phyloP scores from a whole-genome alignment of 805 yeast species.

The Candida sanyiensis region DNA sequence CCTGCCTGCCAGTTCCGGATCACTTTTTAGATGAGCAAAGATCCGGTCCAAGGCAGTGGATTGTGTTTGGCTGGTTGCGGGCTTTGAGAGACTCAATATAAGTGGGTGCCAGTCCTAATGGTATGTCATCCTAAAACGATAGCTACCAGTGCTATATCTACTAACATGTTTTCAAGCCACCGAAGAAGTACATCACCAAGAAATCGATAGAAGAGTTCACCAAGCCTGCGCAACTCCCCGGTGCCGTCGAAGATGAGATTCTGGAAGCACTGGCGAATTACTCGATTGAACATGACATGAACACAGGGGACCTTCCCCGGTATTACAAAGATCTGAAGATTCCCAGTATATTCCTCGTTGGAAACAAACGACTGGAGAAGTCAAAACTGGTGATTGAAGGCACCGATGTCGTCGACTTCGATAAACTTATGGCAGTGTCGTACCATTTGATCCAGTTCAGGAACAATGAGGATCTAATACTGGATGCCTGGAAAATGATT shows the following conservation, averaged over 20 bases:
- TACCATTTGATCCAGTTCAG: conserved; percentile 36
- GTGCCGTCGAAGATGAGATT: conserved; percentile 39
- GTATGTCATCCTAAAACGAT: too few species aligned
- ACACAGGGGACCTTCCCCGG: conserved; percentile 23
- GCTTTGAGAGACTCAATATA: too few species aligned
- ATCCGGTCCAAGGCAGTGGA: too few species aligned
- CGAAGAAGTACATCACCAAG: conserved; percentile 20
- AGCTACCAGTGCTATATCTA: too few species aligned
- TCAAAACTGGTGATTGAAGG: conserved; percentile 33
- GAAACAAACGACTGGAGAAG: conserved; percentile 20
- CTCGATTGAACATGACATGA: conserved; percentile 39
- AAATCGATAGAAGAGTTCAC: conserved; percentile 26
- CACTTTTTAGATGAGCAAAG: too few species aligned
- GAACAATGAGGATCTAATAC: conserved; percentile 32
- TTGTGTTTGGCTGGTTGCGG: too few species aligned
- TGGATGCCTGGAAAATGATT: conserved; percentile 38
- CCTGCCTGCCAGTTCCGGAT: too few species aligned
- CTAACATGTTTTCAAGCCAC: conserved; percentile 2
- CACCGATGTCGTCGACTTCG: conserved; percentile 43
- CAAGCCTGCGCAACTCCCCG: conserved; percentile 32
- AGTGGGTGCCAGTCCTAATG: neutral
- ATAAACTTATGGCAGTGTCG: conserved; percentile 35
- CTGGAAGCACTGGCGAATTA: conserved; percentile 37
- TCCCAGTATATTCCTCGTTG: conserved; percentile 27
- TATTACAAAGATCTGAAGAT: conserved; percentile 29